Percentiles rank a stretch among this genome's conserved stretches.
Conservation (phyloP, 176 grass and related monocot species). For the Oropetium thomaeum region DNA sequence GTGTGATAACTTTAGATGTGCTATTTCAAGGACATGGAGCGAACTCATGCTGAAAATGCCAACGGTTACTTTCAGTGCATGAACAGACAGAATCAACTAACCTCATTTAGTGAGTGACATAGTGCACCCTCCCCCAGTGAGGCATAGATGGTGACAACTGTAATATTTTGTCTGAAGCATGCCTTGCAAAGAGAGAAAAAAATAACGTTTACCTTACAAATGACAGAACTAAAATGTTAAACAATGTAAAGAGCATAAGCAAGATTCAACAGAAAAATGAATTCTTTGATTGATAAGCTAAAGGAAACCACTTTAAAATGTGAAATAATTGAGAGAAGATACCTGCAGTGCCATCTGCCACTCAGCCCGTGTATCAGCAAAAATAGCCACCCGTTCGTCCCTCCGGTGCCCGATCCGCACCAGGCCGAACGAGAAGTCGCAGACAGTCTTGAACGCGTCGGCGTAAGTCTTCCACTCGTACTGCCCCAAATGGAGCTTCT, state of each 20-base stretch:
- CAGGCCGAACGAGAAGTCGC: constrained; percentile 79
- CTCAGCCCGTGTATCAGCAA: constrained; percentile 84
- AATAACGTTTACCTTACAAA: background rate
- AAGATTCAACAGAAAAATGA: background rate
- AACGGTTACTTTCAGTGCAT: background rate
- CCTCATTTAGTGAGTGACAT: constrained; percentile 95
- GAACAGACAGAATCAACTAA: constrained; percentile 36
- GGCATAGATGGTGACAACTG: constrained; percentile 94
- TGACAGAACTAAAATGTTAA: constrained; percentile 19
- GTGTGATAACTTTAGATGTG: background rate
- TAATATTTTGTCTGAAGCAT: constrained; percentile 83
- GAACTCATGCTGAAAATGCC: background rate
- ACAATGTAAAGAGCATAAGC: constrained; percentile 6
- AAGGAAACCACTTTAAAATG: background rate
- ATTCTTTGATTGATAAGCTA: background rate
- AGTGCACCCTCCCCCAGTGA: constrained; percentile 86
- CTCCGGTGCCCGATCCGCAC: constrained; percentile 61
- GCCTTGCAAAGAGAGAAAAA: constrained; percentile 52
- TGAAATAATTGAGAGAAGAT: constrained; percentile 3
- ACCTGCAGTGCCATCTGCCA: constrained; percentile 97
- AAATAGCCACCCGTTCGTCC: constrained; percentile 73
- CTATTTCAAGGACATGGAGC: background rate
- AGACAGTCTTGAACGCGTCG: constrained; percentile 67
- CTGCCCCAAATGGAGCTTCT: constrained; percentile 88
- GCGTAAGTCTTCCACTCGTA: constrained; percentile 83